Base-by-base conservation (phyloP, 805 yeast genomes). In the Zygotorulaspora danielsina region DNA sequence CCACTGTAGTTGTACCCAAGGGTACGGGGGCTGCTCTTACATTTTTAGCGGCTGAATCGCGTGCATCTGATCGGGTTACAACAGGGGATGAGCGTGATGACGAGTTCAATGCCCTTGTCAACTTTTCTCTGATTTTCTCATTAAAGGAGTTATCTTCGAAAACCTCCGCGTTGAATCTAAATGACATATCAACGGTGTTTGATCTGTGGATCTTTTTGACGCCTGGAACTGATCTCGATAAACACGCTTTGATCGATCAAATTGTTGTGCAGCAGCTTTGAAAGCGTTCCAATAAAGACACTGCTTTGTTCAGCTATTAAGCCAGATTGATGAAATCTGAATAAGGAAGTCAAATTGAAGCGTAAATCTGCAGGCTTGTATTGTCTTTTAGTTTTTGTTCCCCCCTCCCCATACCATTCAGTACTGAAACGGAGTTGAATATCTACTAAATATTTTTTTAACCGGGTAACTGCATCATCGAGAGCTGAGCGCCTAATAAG, bases 131-230 rank as follows among this genome's bases (percentile, higher is more conserved):
- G 11, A 61, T 50, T 29, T 51, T 51, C 19, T 53, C 55, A 35
- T 61, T 60, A 28, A 61, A 57, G 15, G 61, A 49, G 34, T 57
- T 57, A 40, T 58, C 61, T 19, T 46, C 48, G 27, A 61, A 61
- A 19, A 54, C 50, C 15, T 36, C 46, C 10, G 51, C 50, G 37
- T 59, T 57, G 42, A 61, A 61, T 18, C 47, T 45, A 26, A 61
- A 61, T 9, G 65, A 61, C 65, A 61, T 60, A 5, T 12, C 33
- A 12, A n/a, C 15, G 8, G 34, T n/a, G 12, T 17, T 9, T 1
- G 3, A 13, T 29, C 19, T 35, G 25, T 35, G 18, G 32, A 13
- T 19, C n/a, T n/a, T n/a, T n/a, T n/a, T n/a, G n/a, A n/a, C n/a
- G n/a, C n/a, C n/a, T n/a, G n/a, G n/a, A n/a, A n/a, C n/a, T n/a